These are phyloP conservation scores for Saussurea involucrata DNA, from an alignment of 129 eudicot species.

Conservation along the genomic window DNA sequence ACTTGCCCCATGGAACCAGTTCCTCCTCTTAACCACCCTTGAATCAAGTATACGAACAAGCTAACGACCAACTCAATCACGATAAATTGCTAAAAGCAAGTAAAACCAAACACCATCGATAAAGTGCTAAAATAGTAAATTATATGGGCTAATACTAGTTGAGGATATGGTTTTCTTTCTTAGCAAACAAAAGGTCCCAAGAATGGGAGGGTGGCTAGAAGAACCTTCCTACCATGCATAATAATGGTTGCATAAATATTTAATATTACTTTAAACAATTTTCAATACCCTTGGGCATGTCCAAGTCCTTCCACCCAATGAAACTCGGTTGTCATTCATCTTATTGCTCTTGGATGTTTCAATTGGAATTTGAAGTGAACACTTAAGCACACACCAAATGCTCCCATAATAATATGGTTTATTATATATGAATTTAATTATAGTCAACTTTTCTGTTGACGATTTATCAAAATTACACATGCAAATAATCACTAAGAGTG, in stretches of 20 bases:
- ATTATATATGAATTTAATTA: neutral
- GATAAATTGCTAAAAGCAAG: neutral
- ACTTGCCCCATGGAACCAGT: neutral
- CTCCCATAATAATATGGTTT: neutral
- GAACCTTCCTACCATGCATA: neutral
- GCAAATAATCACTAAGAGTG: neutral
- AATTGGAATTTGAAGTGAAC: neutral
- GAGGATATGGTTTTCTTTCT: neutral
- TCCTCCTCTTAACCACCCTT: neutral
- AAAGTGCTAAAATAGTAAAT: neutral
- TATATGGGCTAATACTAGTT: neutral
- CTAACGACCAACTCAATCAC: neutral
- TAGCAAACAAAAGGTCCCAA: neutral
- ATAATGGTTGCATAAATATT: neutral
- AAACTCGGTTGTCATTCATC: neutral
- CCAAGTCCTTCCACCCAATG: neutral
- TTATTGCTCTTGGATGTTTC: neutral
- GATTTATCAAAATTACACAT: neutral
- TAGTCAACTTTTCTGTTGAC: neutral
- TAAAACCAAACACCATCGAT: neutral
- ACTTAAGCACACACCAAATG: neutral
- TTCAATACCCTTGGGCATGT: neutral
- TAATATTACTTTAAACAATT: neutral
- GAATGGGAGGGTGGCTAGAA: neutral
- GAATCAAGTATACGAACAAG: neutral